Evolutionary conservation across 2,329 filamentous ascomycete genomes (phyloP).

Genomic region (Pseudogymnoascus sp.): DNA sequence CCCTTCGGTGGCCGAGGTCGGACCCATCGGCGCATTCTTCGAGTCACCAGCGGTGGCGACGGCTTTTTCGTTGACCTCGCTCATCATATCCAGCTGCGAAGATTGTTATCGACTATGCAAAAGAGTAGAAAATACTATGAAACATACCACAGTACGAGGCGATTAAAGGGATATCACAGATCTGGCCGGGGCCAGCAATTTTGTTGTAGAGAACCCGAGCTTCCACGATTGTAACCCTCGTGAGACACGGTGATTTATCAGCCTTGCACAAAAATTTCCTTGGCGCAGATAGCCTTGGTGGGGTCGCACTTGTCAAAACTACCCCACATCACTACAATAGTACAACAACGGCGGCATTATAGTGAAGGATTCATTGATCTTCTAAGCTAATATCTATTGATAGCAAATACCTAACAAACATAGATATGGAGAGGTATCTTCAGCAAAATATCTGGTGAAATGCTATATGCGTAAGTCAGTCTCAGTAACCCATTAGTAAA

Average conservation of each 20-base stretch:
- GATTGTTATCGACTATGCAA: neutral
- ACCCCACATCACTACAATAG: conserved; percentile 1
- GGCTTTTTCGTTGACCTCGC: neutral
- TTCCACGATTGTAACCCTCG: neutral
- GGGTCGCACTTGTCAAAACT: conserved; percentile 1
- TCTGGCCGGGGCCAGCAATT: neutral
- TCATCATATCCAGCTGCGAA: neutral
- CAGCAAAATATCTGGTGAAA: neutral
- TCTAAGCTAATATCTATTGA: neutral
- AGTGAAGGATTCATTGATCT: neutral
- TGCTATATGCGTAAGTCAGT: neutral
- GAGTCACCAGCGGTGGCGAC: neutral
- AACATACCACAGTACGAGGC: neutral
- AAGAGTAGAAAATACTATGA: neutral
- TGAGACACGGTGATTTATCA: conserved; percentile 5
- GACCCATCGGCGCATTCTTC: neutral
- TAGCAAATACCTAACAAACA: conserved; percentile 4
- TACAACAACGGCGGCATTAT: neutral
- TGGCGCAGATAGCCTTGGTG: neutral
- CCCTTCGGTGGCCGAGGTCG: neutral
- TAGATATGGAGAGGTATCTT: neutral
- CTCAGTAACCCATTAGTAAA: neutral
- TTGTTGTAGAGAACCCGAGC: neutral
- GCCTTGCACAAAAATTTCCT: conserved; percentile 5
- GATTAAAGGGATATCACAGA: neutral